A percentile compares a stretch with the other conserved stretches of the same genome.
Conservation (phyloP, 2,329 filamentous ascomycete genomes). For the Phoma sp. region DNA sequence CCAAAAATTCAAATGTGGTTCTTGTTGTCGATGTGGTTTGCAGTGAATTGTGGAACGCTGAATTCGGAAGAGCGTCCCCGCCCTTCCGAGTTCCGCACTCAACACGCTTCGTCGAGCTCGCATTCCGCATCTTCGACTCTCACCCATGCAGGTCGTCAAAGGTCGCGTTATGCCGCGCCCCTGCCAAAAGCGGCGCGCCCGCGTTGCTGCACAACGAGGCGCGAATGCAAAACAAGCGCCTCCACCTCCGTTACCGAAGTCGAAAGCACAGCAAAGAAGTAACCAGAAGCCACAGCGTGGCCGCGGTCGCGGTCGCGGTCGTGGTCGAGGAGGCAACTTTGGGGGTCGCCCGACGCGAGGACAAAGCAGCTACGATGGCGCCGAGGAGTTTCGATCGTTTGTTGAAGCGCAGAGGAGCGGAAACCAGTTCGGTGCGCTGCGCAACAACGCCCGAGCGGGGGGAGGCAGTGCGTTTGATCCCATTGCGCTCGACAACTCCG, state of each 20-base stretch:
- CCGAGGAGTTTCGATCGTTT: constrained; percentile 13
- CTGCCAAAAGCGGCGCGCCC: constrained; percentile 34
- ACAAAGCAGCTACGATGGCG: constrained; percentile 8
- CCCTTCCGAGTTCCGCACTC: constrained; percentile 6
- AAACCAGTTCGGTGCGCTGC: constrained; percentile 22
- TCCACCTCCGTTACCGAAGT: constrained; percentile 7
- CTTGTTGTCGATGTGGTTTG: neutral
- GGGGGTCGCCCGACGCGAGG: constrained; percentile 11
- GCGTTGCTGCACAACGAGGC: constrained; percentile 26
- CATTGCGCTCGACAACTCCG: constrained; percentile 17
- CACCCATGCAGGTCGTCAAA: constrained; percentile 19
- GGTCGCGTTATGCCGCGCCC: constrained; percentile 32
- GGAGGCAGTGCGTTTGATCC: constrained; percentile 20
- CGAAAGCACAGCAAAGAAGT: constrained; percentile 21
- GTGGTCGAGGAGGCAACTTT: constrained; percentile 23
- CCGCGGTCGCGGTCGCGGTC: constrained; percentile 14
- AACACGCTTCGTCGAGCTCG: neutral
- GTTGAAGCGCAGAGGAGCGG: constrained; percentile 13
- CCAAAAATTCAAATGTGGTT: too few relatives aligned
- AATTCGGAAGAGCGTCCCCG: neutral
- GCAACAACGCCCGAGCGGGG: constrained; percentile 13
- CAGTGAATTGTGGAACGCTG: neutral
- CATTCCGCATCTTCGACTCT: constrained; percentile 4
- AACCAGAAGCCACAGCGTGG: constrained; percentile 17
- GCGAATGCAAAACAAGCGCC: constrained; percentile 4